A percentile compares a stretch with the other conserved stretches of the same genome.
phyloP scores from a whole-genome alignment of 2,329 filamentous ascomycete species.

The Rhinocladiella mackenziei region DNA sequence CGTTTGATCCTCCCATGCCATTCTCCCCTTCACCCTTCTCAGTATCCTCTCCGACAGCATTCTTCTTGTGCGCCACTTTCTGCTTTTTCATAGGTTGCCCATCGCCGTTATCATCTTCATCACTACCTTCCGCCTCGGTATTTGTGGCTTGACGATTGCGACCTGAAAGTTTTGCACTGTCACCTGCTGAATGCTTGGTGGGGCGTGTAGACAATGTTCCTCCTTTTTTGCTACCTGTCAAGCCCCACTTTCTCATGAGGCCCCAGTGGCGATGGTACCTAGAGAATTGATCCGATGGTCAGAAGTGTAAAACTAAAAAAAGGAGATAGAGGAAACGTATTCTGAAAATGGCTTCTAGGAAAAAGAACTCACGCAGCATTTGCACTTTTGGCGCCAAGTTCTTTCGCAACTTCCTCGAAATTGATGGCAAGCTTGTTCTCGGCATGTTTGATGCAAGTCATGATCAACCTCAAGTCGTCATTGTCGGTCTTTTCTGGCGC shows the following conservation, averaged over 20 bases:
- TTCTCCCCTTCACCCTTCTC: no score
- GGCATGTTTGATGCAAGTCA: conserved; percentile 23
- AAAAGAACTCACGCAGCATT: conserved; percentile 18
- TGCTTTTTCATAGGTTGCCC: no score
- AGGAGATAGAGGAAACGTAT: not conserved
- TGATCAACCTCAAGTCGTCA: conserved; percentile 25
- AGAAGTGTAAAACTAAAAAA: no score
- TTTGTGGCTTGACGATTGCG: no score
- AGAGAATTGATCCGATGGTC: not conserved
- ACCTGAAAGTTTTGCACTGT: no score
- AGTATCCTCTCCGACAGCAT: no score
- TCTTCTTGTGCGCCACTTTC: no score
- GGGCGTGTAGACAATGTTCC: not conserved
- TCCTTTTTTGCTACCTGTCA: conserved; percentile 11
- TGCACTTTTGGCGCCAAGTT: conserved; percentile 21
- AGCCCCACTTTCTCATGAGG: conserved; percentile 23
- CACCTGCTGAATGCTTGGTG: not conserved
- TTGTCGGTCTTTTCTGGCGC: conserved; percentile 3
- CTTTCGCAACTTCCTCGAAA: conserved; percentile 23
- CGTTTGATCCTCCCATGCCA: no score
- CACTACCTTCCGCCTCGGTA: no score
- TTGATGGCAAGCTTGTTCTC: conserved; percentile 16
- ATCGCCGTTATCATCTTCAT: no score
- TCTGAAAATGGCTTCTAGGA: not conserved
- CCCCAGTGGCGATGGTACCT: conserved; percentile 26